These are phyloP conservation scores for Carex kokanica DNA, from an alignment of 176 grass and related monocot genomes.

Conservation along the genomic window DNA sequence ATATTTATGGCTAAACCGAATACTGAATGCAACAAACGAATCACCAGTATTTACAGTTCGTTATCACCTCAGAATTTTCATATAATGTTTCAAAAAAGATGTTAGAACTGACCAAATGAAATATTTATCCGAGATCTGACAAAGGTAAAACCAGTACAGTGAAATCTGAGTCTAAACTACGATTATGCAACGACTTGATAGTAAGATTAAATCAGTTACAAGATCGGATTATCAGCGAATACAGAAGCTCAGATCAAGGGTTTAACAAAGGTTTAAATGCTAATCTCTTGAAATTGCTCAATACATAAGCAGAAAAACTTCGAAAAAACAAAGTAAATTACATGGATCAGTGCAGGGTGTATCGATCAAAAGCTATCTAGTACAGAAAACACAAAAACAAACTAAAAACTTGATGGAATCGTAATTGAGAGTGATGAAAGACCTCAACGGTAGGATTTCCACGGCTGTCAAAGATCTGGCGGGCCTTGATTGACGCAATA, in stretches of 20 bases:
- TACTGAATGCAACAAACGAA: background rate
- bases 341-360: background rate
- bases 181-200: background rate
- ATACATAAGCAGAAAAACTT: background rate
- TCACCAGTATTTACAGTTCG: background rate
- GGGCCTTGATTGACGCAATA: conserved; percentile 62
- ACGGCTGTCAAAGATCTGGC: conserved; percentile 98
- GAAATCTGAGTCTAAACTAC: background rate
- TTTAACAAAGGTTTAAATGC: conserved; percentile 16
- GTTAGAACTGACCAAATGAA: background rate
- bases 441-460: conserved; percentile 52
- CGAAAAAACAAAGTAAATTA: background rate
- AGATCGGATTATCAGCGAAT: background rate
- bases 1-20: background rate
- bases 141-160: background rate
- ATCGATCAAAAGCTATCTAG: conserved; percentile 3
- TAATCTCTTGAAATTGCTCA: background rate
- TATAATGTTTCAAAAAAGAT: background rate
- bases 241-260: conserved; percentile 10
- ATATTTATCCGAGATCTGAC: background rate
- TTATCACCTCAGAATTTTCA: conserved; percentile 3
- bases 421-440: background rate
- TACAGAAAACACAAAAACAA: conserved; percentile 2
- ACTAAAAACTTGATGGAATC: background rate
- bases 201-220: background rate